Conservation (phyloP, 2,329 filamentous ascomycete genomes). For the Fusarium avenaceum region DNA sequence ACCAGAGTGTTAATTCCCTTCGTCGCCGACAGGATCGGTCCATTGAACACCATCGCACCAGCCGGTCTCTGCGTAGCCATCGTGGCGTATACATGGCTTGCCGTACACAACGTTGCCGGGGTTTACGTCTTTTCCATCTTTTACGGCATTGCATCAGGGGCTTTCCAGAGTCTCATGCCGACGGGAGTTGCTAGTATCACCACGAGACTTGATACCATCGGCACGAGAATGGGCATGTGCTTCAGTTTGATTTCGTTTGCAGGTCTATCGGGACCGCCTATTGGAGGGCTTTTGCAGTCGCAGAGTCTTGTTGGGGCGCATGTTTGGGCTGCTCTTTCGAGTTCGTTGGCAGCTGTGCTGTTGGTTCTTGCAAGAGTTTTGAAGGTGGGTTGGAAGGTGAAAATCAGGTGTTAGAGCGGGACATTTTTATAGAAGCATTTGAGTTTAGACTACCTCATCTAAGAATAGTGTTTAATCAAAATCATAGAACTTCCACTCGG, state of each 20-base stretch:
- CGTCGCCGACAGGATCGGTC: constrained; percentile 55
- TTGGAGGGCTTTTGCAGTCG: constrained; percentile 52
- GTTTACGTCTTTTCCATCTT: constrained; percentile 56
- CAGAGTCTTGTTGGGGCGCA: constrained; percentile 49
- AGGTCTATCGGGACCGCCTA: constrained; percentile 56
- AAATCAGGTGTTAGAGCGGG: constrained; percentile 32
- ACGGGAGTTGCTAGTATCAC: constrained; percentile 58
- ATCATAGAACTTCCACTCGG: constrained; percentile 39
- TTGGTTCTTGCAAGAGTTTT: constrained; percentile 30
- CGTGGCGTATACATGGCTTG: constrained; percentile 55
- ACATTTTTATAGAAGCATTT: background rate
- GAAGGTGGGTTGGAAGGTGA: constrained; percentile 40
- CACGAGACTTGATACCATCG: constrained; percentile 55
- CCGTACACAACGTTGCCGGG: constrained; percentile 51
- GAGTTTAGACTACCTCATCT: background rate
- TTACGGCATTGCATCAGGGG: constrained; percentile 49
- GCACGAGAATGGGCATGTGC: constrained; percentile 59
- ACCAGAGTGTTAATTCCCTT: constrained; percentile 56
- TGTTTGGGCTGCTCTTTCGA: constrained; percentile 53
- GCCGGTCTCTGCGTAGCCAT: constrained; percentile 50
- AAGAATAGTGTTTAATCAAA: constrained; percentile 21
- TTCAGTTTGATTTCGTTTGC: constrained; percentile 57
- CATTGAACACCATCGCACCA: constrained; percentile 54
- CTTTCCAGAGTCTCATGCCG: constrained; percentile 58
- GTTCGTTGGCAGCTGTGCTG: constrained; percentile 46